phyloP scores from a whole-genome alignment of 306 rosid species.

The Neltuma alba region DNA sequence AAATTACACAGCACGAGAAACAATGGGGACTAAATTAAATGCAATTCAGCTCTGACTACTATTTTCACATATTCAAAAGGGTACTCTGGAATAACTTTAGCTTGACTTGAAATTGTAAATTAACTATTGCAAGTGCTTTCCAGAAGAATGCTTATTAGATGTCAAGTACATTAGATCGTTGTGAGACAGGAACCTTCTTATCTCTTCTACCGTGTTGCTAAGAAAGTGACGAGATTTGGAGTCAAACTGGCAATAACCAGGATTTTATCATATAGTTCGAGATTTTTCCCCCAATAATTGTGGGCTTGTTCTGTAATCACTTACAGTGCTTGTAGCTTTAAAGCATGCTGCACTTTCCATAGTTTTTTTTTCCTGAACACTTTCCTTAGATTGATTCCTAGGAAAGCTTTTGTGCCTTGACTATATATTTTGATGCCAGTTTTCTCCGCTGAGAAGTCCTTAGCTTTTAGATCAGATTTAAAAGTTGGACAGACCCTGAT shows the following conservation, averaged over 20 bases:
- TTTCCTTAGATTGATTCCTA: not conserved
- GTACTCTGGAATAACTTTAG: not conserved
- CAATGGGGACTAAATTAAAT: not conserved
- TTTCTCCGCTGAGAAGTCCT: not conserved
- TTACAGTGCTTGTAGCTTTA: not conserved
- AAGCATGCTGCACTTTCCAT: not conserved
- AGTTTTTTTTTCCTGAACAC: not conserved
- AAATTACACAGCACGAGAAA: not conserved
- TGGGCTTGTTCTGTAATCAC: not conserved
- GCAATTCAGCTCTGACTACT: not conserved
- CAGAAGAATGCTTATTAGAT: not conserved
- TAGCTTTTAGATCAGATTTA: not conserved
- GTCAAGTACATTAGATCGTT: not conserved
- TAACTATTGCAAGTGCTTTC: not conserved
- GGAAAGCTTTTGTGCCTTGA: not conserved
- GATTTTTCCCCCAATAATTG: not conserved
- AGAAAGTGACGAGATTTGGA: constrained; percentile 5
- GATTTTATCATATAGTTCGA: not conserved
- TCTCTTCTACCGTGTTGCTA: not conserved
- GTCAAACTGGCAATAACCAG: not conserved
- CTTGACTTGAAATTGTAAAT: not conserved
- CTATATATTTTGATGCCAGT: not conserved
- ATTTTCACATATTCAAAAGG: not conserved
- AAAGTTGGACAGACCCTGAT: not conserved
- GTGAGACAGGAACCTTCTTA: not conserved